Evolutionary conservation across 2,329 filamentous ascomycete species (phyloP), one percentile per base, ranked within the genome.

Genomic region (Exophiala mesophila): DNA sequence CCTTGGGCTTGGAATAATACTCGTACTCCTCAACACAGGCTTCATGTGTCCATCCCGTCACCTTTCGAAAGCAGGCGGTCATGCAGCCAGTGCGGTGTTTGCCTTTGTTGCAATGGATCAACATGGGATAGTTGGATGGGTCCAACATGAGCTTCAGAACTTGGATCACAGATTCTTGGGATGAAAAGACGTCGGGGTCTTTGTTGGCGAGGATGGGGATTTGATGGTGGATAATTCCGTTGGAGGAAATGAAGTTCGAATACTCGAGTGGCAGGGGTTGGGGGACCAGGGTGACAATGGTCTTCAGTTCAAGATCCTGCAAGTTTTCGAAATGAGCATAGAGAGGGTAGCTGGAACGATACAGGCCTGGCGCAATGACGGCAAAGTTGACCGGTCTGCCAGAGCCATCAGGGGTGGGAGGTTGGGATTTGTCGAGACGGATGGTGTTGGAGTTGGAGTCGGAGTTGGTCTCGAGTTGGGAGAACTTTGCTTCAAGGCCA

Each of bases 81-180:
- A 92, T 83, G 59, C 88, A 95, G 16, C 89, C 89, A 13, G 89
- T 95, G 44, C 89, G 83, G 60, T 96, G 89, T 75, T 82, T 92
- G 60, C 89, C 89, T 55, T 94, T 89, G 60, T 95, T 96, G 73
- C 89, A 96, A 63, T 96, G 89, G 34, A 96, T 76, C 28, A 95
- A 72, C 8, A 96, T 65, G 0, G 89, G 89, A 53, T 92, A 81
- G 50, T 94, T 88, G 23, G 72, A 65, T 36, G 74, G 74, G 57
- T 94, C 77, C 39, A 90, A 71, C 29, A 90, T 75, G 30, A 90
- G 68, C 9, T 76, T 70, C 17, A 94, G 72, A 33, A 90, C 87
- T 5, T 77, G 69, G 49, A 76, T 73, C 74, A 95, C 87, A 18
- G 80, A 78, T 32, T 71, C 63, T 5, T 78, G 60, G 1, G 83